Evolutionary conservation across 2,329 filamentous ascomycete species (phyloP).

Genomic region (Emergomyces pasteurianus): DNA sequence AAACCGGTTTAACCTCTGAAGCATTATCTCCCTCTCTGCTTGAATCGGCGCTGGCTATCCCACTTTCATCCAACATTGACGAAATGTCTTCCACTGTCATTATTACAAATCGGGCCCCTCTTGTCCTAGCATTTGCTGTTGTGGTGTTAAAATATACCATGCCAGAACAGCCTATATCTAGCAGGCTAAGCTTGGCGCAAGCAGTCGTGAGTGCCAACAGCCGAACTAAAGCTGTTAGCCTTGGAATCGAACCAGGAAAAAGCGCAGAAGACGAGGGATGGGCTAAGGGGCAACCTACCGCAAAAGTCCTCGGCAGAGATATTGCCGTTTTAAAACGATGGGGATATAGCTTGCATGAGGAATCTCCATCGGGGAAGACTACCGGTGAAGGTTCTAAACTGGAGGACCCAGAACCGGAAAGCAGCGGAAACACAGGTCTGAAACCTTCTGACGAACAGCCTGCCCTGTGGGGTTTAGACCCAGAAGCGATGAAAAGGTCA

Average conservation of each 20-base stretch:
- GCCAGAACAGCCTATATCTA: conserved; percentile 76
- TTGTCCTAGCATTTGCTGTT: conserved; percentile 70
- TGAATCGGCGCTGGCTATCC: conserved; percentile 25
- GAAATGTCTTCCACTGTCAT: conserved; percentile 47
- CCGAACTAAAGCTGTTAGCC: conserved; percentile 58
- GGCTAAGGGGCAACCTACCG: conserved; percentile 61
- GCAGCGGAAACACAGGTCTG: background rate
- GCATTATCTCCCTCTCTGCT: conserved; percentile 19
- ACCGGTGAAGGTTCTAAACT: background rate
- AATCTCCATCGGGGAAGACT: conserved; percentile 20
- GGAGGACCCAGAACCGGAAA: background rate
- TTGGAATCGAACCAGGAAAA: conserved; percentile 57
- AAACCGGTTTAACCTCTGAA: conserved; percentile 5
- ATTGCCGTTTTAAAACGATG: conserved; percentile 65
- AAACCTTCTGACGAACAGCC: conserved; percentile 23
- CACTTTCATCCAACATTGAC: conserved; percentile 35
- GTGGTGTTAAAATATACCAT: conserved; percentile 66
- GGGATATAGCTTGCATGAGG: conserved; percentile 53
- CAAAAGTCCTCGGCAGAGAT: conserved; percentile 61
- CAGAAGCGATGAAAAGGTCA: conserved; percentile 42
- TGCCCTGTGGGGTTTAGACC: conserved; percentile 47
- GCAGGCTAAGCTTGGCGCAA: conserved; percentile 68
- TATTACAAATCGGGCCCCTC: conserved; percentile 67
- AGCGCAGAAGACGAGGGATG: conserved; percentile 59
- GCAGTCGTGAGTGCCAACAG: conserved; percentile 75